These are phyloP conservation scores for Pestalotiopsis sp. DNA, from an alignment of 2,329 filamentous ascomycete species.

Conservation along the genomic window DNA sequence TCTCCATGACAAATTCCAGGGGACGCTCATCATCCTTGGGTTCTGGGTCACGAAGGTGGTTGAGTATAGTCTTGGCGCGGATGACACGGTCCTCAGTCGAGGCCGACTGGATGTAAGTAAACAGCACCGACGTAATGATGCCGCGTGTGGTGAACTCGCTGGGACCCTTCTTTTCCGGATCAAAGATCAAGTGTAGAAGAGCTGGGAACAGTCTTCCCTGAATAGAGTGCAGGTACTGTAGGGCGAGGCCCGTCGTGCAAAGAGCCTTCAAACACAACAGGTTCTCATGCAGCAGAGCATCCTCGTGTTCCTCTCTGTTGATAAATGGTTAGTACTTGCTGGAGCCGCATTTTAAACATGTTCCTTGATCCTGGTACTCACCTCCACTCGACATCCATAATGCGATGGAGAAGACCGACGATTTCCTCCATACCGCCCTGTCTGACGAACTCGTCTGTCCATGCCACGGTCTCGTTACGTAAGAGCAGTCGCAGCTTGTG, in stretches of 20 bases:
- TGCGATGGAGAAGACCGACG: slow-evolving; percentile 82
- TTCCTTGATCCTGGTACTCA: slow-evolving; percentile 42
- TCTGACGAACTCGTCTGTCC: slow-evolving; percentile 90
- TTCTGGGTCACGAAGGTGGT: slow-evolving; percentile 78
- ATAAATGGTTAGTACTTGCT: not conserved
- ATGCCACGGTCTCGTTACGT: slow-evolving; percentile 91
- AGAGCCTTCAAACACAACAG: slow-evolving; percentile 92
- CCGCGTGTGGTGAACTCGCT: slow-evolving; percentile 94
- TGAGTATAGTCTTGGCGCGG: slow-evolving; percentile 73
- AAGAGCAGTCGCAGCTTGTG: slow-evolving; percentile 90
- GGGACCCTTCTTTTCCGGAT: slow-evolving; percentile 96
- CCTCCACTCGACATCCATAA: slow-evolving; percentile 96
- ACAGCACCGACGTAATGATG: slow-evolving; percentile 85
- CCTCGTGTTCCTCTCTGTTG: slow-evolving; percentile 88
- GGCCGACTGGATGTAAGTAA: slow-evolving; percentile 80
- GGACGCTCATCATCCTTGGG: slow-evolving; percentile 76
- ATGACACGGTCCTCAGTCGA: slow-evolving; percentile 61
- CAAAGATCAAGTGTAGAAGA: slow-evolving; percentile 85
- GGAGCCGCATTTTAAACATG: not conserved
- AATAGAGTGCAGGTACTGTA: slow-evolving; percentile 79
- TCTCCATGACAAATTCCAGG: slow-evolving; percentile 84
- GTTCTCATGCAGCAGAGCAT: slow-evolving; percentile 87
- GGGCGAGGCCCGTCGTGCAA: slow-evolving; percentile 85
- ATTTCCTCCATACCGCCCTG: slow-evolving; percentile 93
- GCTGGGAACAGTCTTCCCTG: slow-evolving; percentile 83